phyloP scores from a whole-genome alignment of 371 early-diverging fungal species.

The Nematocida major region DNA sequence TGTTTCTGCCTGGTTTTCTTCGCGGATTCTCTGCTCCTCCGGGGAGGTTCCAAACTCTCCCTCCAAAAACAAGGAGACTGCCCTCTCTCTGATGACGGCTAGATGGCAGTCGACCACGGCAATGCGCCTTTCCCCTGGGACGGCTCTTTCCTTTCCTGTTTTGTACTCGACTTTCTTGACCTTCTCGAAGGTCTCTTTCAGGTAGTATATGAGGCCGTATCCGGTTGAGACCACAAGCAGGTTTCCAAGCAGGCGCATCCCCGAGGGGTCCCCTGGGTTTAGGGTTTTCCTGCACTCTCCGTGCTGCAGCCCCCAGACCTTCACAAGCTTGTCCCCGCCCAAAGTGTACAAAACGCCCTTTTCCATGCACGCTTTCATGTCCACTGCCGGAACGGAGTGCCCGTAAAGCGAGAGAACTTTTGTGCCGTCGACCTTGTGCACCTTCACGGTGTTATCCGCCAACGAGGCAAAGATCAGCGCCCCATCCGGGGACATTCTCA shows the following conservation, averaged over 20 bases:
- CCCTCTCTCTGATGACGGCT: constrained; percentile 14
- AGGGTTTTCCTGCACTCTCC: constrained; percentile 65
- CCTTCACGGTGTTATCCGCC: constrained; percentile 56
- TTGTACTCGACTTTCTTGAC: constrained; percentile 20
- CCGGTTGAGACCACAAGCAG: constrained; percentile 25
- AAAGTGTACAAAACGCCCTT: constrained; percentile 50
- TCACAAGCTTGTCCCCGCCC: constrained; percentile 63
- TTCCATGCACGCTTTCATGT: constrained; percentile 52
- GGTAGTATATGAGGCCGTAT: constrained; percentile 33
- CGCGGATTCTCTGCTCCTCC: neutral
- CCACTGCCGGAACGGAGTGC: constrained; percentile 62
- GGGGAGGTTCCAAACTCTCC: constrained; percentile 22
- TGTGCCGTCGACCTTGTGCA: constrained; percentile 50
- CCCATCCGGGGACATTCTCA: constrained; percentile 45
- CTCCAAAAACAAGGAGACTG: constrained; percentile 10
- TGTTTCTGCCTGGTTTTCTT: constrained; percentile 9
- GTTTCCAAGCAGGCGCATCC: constrained; percentile 19
- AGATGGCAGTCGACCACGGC: neutral
- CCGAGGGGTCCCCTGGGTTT: constrained; percentile 48
- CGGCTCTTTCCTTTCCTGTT: constrained; percentile 21
- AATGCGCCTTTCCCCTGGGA: constrained; percentile 12
- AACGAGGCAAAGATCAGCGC: constrained; percentile 31
- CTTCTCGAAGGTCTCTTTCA: constrained; percentile 23
- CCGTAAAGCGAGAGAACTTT: constrained; percentile 58
- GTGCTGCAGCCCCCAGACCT: constrained; percentile 64